Percentiles rank a stretch among this genome's conserved stretches.
phyloP scores from a whole-genome alignment of 2,329 filamentous ascomycete species.

The Sclerotinia trifoliorum region DNA sequence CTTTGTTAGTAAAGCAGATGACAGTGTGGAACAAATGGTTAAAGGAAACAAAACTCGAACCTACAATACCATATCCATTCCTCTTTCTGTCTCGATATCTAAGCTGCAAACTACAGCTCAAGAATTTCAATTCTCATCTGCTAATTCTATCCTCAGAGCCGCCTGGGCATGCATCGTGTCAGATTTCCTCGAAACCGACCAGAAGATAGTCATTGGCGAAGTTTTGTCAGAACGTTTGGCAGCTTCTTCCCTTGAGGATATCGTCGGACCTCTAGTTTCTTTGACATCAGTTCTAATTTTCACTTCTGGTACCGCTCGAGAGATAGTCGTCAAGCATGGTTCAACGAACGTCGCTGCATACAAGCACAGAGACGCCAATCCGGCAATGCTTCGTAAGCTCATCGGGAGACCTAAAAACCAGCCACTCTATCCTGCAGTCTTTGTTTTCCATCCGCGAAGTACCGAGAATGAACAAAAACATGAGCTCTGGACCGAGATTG shows the following conservation, averaged over 20 bases:
- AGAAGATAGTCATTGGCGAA: conserved; percentile 12
- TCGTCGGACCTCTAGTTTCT: conserved; percentile 9
- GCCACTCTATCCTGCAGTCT: conserved; percentile 4
- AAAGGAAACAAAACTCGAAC: not conserved
- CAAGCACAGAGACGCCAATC: conserved; percentile 2
- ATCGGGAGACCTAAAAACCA: conserved; percentile 11
- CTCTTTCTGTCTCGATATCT: not conserved
- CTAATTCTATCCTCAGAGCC: conserved; percentile 9
- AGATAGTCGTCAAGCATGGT: conserved; percentile 4
- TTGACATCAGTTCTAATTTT: not conserved
- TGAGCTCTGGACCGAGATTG: not conserved
- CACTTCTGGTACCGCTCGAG: not conserved
- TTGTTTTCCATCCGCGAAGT: conserved; percentile 7
- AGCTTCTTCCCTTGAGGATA: conserved; percentile 1
- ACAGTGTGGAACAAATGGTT: not conserved
- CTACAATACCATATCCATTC: conserved; percentile 1
- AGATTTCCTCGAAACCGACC: conserved; percentile 8
- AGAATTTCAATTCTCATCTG: conserved; percentile 12
- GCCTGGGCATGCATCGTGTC: conserved; percentile 12
- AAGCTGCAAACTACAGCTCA: conserved; percentile 3
- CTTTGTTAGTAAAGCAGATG: not conserved
- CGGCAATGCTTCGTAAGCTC: conserved; percentile 12
- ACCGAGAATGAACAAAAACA: not conserved
- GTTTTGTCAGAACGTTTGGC: conserved; percentile 3
- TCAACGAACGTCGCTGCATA: conserved; percentile 2